Conservation (phyloP, 495 filamentous ascomycete genomes). For the Talaromyces liani region DNA sequence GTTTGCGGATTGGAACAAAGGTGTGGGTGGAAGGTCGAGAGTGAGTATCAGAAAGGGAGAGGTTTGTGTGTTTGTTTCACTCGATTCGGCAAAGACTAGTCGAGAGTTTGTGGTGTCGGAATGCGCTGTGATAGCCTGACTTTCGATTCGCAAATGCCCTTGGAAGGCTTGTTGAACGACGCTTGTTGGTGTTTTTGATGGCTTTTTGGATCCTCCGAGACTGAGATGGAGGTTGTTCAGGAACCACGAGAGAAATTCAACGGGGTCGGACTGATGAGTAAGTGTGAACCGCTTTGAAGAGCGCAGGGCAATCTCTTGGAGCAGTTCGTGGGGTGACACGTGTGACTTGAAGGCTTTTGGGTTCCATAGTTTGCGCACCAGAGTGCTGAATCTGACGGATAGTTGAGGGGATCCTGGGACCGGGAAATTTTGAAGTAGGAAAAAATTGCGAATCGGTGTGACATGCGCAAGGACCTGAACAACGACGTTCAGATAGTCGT, state of each 20-base stretch:
- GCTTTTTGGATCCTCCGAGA: slow-evolving; percentile 84
- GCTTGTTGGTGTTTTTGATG: slow-evolving; percentile 53
- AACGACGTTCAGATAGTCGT: slow-evolving; percentile 96
- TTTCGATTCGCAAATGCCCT: slow-evolving; percentile 84
- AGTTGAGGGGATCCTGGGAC: slow-evolving; percentile 45
- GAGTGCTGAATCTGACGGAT: slow-evolving; percentile 73
- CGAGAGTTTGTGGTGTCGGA: slow-evolving; percentile 77
- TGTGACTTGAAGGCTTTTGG: slow-evolving; percentile 93
- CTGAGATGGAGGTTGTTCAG: slow-evolving; percentile 90
- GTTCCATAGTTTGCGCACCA: slow-evolving; percentile 98
- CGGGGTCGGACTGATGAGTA: slow-evolving; percentile 86
- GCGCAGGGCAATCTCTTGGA: slow-evolving; percentile 85
- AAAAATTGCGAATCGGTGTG: slow-evolving; percentile 80
- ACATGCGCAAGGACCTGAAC: slow-evolving; percentile 93
- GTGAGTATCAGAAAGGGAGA: slow-evolving; percentile 84
- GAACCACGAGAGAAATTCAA: slow-evolving; percentile 96
- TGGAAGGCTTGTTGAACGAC: slow-evolving; percentile 91
- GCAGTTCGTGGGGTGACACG: slow-evolving; percentile 92
- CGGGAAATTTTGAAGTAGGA: slow-evolving; percentile 67
- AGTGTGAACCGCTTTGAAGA: slow-evolving; percentile 91
- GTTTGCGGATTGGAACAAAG: slow-evolving; percentile 90
- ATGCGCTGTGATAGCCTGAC: slow-evolving; percentile 87
- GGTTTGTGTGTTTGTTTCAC: slow-evolving; percentile 65
- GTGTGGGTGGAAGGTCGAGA: slow-evolving; percentile 83
- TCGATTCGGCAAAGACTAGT: slow-evolving; percentile 88